These are phyloP conservation scores for Plasmodium knowlesi DNA, from an alignment of 169 alveolate species.

Conservation along the genomic window DNA sequence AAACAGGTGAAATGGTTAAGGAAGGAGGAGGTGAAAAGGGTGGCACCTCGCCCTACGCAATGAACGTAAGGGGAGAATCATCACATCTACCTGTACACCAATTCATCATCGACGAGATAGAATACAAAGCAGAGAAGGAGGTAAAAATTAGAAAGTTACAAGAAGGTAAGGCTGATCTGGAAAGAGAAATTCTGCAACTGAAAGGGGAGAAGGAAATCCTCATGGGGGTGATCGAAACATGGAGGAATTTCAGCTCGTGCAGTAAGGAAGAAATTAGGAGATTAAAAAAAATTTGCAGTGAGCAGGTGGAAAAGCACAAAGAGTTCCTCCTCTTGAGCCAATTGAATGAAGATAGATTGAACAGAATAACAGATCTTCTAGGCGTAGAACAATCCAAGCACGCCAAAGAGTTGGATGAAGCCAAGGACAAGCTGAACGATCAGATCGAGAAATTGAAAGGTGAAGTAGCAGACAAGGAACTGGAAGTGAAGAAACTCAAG, in stretches of 20 bases:
- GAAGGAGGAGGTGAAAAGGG: neutral
- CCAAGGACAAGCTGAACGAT: neutral
- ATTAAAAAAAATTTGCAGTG: constrained; percentile 25
- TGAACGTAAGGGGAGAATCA: neutral
- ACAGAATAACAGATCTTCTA: neutral
- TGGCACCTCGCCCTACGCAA: neutral
- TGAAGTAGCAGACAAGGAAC: constrained; percentile 9
- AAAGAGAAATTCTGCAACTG: neutral
- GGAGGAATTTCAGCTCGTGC: constrained; percentile 36
- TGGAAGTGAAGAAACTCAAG: constrained; percentile 10
- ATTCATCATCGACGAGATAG: neutral
- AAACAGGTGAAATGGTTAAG: neutral
- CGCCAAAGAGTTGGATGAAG: constrained; percentile 24
- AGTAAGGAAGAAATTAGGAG: constrained; percentile 46
- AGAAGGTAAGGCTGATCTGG: constrained; percentile 6
- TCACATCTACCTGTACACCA: neutral
- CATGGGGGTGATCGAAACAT: constrained; percentile 18
- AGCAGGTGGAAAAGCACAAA: constrained; percentile 50
- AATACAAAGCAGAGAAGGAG: constrained; percentile 2
- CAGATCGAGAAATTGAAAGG: neutral
- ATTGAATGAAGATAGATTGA: constrained; percentile 43
- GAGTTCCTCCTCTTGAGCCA: constrained; percentile 30
- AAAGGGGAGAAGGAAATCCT: constrained; percentile 57
- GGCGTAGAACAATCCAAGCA: constrained; percentile 19
- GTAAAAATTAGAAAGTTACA: neutral